A percentile compares a stretch with the other conserved stretches of the same genome.
phyloP scores from a whole-genome alignment of 2,329 filamentous ascomycete species.

The Sporothrix luriei region DNA sequence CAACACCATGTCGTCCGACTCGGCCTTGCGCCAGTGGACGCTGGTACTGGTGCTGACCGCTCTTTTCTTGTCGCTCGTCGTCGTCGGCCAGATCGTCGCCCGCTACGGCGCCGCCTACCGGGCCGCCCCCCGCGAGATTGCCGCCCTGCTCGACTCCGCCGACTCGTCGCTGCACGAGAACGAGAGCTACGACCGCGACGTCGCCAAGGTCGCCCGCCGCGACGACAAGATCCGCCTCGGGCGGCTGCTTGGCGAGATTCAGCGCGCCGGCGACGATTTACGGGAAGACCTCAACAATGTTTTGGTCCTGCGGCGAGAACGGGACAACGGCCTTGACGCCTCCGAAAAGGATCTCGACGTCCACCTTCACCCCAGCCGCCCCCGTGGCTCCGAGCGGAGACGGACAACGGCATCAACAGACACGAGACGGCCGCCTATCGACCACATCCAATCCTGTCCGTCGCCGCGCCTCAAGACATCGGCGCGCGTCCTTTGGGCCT shows the following conservation, averaged over 20 bases:
- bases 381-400: slow-evolving; percentile 23
- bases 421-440: not conserved
- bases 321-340: slow-evolving; percentile 37
- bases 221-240: slow-evolving; percentile 65
- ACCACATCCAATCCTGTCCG: not conserved
- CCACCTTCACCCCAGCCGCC: not conserved
- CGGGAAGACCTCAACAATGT: slow-evolving; percentile 61
- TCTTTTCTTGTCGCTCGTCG: slow-evolving; percentile 57
- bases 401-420: not conserved
- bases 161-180: slow-evolving; percentile 66
- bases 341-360: not conserved
- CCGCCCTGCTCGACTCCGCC: slow-evolving; percentile 60
- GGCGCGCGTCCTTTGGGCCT: slow-evolving; percentile 62
- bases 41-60: slow-evolving; percentile 61
- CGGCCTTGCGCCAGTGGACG: slow-evolving; percentile 58
- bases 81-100: slow-evolving; percentile 56
- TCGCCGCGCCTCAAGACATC: slow-evolving; percentile 47
- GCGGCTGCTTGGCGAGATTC: slow-evolving; percentile 63
- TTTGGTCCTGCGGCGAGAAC: slow-evolving; percentile 48
- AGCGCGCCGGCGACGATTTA: slow-evolving; percentile 62
- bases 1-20: slow-evolving; percentile 54
- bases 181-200: slow-evolving; percentile 64
- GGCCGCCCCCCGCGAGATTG: slow-evolving; percentile 60
- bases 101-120: slow-evolving; percentile 60
- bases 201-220: slow-evolving; percentile 59